Conservation (phyloP, 106 monocot genomes). For the Apostasia ramifera region DNA sequence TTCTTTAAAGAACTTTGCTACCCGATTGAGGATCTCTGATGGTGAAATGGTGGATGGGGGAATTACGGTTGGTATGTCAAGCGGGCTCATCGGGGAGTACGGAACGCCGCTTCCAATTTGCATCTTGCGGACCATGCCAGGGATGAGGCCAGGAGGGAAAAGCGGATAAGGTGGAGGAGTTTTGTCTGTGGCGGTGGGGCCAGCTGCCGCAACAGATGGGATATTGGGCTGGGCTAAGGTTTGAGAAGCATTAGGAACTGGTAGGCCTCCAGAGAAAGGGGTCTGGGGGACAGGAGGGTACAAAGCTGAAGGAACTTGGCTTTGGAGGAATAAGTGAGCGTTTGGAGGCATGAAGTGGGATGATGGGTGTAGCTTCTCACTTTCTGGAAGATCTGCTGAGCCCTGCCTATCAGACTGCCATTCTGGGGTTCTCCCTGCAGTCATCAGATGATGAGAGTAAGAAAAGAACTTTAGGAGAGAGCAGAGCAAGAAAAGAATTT, state of each 20-base stretch:
- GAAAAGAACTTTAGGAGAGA: background rate
- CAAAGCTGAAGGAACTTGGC: constrained; percentile 25
- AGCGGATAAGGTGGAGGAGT: constrained; percentile 82
- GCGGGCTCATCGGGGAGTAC: constrained; percentile 88
- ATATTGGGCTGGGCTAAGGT: constrained; percentile 10
- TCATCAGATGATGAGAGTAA: background rate
- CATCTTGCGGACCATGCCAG: constrained; percentile 97
- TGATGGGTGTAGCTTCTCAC: constrained; percentile 19
- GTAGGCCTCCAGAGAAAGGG: constrained; percentile 35
- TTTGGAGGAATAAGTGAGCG: constrained; percentile 16
- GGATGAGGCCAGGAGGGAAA: constrained; percentile 93
- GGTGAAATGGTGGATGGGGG: constrained; percentile 71
- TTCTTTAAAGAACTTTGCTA: constrained; percentile 80
- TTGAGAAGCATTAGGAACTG: constrained; percentile 16
- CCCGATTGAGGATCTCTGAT: constrained; percentile 66
- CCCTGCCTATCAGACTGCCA: constrained; percentile 28
- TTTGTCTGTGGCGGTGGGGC: constrained; percentile 17
- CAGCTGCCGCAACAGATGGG: constrained; percentile 9
- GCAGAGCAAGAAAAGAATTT: background rate
- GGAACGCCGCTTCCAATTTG: constrained; percentile 96
- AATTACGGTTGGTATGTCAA: constrained; percentile 90
- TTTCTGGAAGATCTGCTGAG: constrained; percentile 15
- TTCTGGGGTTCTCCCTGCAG: constrained; percentile 22
- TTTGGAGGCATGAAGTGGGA: constrained; percentile 26
- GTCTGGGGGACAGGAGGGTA: constrained; percentile 25